Evolutionary conservation across 2,329 filamentous ascomycete species (phyloP), one percentile per base, ranked within the genome.

Genomic region (Arthrobotrys sphaeroides): DNA sequence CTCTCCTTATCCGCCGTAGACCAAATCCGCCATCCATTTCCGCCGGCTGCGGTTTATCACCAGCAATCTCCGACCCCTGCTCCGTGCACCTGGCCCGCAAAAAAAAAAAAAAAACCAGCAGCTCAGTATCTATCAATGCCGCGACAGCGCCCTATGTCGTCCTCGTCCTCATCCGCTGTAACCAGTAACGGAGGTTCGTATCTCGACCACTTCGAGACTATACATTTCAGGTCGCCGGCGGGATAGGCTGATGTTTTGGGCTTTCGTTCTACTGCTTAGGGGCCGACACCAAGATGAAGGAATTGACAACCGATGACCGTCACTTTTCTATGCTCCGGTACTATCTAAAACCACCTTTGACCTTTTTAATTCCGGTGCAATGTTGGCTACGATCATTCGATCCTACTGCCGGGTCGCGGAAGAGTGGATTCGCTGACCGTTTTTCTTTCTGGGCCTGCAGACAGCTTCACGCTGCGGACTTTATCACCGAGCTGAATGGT

Each of bases 401-500:
- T 65, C 26, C n/a, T 55, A 43, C 12, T 26, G 47, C 62, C 45
- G 77, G 73, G 13, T 49, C 60, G 57, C 38, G 9, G 45, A n/a
- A 18, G 33, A 28, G 40, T 28, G 10, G 18, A 57, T 7, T 72
- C 20, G 57, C 60, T 72, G 18, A 72, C 67, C 9, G 13, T 45
- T 49, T 5, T 45, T 65, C 5, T 22, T 42, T 40, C 22, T 4
- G 85, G 85, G 10, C 38, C 13, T 60, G 16, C 62, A 76, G 73
- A 43, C 73, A 76, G 66, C 87, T 95, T 82, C 90, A 97, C 82
- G 86, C 96, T 81, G 90, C 94, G 78, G 88, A 96, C 83, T 85
- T 93, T 80, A 92, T 97, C 84, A 94, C 93, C 28, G 88, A 94
- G 83, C 83, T 94, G 82, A 91, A 96, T 82, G 87, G 92, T 90